These are phyloP conservation scores for Erigeron philadelphicus DNA, from an alignment of 140 eudicot genomes.

Conservation along the genomic window DNA sequence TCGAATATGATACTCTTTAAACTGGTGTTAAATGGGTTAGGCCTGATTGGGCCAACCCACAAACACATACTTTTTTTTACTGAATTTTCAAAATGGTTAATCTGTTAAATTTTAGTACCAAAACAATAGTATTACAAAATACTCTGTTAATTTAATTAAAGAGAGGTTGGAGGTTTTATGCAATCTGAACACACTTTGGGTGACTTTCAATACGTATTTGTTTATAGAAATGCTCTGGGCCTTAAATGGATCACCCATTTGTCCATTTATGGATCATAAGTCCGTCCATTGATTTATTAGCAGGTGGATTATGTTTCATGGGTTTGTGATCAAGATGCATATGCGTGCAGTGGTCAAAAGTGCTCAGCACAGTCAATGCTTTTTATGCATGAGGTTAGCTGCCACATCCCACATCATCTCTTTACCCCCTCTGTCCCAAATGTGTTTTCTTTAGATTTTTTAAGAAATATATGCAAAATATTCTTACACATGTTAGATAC, in stretches of 20 bases:
- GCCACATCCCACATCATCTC: not conserved
- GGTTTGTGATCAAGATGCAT: constrained; percentile 99
- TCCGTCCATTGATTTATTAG: constrained; percentile 3
- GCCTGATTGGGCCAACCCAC: not conserved
- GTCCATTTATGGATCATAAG: not conserved
- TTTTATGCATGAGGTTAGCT: constrained; percentile 83
- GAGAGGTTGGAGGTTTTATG: no score
- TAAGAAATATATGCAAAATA: no score
- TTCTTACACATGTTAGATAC: not conserved
- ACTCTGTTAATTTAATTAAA: no score
- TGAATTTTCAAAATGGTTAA: not conserved
- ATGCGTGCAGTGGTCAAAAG: constrained; percentile 96
- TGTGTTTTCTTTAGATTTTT: not conserved
- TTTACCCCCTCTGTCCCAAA: not conserved
- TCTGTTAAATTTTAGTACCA: no score
- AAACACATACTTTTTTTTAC: not conserved
- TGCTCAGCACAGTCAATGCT: constrained; percentile 93
- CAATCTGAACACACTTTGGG: no score
- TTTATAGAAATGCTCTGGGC: no score
- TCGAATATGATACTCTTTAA: not conserved
- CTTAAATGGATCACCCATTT: no score
- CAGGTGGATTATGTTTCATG: constrained; percentile 97
- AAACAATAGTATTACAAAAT: no score
- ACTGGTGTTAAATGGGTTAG: not conserved
- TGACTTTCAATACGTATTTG: not conserved